Base-by-base conservation (phyloP, 331 rosid species). In the Malus hybrid region DNA sequence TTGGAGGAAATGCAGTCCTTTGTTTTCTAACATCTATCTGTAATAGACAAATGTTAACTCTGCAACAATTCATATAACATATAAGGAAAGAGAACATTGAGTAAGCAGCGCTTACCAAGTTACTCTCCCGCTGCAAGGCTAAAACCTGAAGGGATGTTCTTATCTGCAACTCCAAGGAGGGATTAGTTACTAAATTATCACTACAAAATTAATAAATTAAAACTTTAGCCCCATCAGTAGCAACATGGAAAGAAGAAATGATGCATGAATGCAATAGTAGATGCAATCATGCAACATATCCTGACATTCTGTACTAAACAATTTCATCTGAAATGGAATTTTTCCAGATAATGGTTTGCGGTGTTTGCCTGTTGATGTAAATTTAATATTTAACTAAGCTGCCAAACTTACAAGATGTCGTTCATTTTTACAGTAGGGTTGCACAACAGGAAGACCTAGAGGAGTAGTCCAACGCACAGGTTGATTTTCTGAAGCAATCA, bases 391-490 rank as follows among this genome's bases (percentile, higher is more conserved):
- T 36, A 64, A 75, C 22, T 14, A 59, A 60, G 59, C 59, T 28
- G 67, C 59, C 75, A 71, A 72, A 82, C 92, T 90, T 81, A 92
- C 97, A 82, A 85, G 88, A 82, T 90, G 91, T 22, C 93, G 80
- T 77, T 92, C 93, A 77, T 81, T 85, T 90, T 83, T 90, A 79
- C 80, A 85, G 85, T 90, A 92, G 57, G 97, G 96, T 76, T 92
- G 97, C 74, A 92, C 87, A 42, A 92, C 92, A 81, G 97, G 97
- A 83, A 92, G 97, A 83, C 96, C 96, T 33, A 92, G 93, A 76
- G 97, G 97, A 76, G 97, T 90, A 69, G 86, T 92, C 97, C 97
- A 92, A 46, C 83, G 79, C 75, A 92, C 97, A 76, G 97, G 88
- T 75, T 90, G 88, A 79, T 92, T 90, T 75, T 90, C 90, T 62